Percentiles rank a stretch among this genome's conserved stretches.
These are phyloP conservation scores for Geranomyces variabilis DNA, from an alignment of 192 early-diverging fungal genomes.

Conservation along the genomic window DNA sequence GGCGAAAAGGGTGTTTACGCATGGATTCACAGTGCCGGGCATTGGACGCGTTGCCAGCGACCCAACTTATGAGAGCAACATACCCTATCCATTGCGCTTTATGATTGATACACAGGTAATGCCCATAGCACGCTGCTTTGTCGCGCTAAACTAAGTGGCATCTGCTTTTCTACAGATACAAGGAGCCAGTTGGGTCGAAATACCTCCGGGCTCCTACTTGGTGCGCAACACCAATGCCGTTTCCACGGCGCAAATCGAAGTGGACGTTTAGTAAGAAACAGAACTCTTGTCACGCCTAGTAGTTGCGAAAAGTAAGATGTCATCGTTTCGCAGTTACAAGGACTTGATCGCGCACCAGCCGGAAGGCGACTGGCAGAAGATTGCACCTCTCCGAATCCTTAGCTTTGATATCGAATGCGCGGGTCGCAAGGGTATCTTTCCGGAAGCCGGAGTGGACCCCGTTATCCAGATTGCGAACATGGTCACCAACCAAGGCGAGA, in stretches of 20 bases:
- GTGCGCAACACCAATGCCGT: conserved; percentile 43
- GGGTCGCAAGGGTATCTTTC: conserved; percentile 93
- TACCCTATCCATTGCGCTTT: conserved; percentile 84
- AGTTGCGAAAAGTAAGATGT: not conserved
- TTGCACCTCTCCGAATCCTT: conserved; percentile 91
- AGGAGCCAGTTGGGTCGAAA: conserved; percentile 92
- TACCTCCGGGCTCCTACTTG: conserved; percentile 75
- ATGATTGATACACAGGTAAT: conserved; percentile 91
- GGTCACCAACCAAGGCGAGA: conserved; percentile 86
- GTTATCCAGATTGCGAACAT: conserved; percentile 98
- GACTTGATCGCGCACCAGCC: conserved; percentile 83
- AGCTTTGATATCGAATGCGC: conserved; percentile 99
- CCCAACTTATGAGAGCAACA: conserved; percentile 85
- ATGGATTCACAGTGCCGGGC: conserved; percentile 61
- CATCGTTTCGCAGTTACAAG: conserved; percentile 56
- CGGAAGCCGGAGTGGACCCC: conserved; percentile 87
- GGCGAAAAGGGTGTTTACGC: conserved; percentile 49
- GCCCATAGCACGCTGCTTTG: no score
- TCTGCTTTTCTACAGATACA: conserved; percentile 57
- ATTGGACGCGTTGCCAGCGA: conserved; percentile 51
- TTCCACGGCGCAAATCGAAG: conserved; percentile 80
- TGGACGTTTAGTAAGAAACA: conserved; percentile 63
- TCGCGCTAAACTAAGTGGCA: not conserved
- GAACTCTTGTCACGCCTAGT: not conserved
- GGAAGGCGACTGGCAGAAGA: conserved; percentile 88